phyloP scores from a whole-genome alignment of 2,329 filamentous ascomycete genomes.

The Hymenoscyphus salicellus region DNA sequence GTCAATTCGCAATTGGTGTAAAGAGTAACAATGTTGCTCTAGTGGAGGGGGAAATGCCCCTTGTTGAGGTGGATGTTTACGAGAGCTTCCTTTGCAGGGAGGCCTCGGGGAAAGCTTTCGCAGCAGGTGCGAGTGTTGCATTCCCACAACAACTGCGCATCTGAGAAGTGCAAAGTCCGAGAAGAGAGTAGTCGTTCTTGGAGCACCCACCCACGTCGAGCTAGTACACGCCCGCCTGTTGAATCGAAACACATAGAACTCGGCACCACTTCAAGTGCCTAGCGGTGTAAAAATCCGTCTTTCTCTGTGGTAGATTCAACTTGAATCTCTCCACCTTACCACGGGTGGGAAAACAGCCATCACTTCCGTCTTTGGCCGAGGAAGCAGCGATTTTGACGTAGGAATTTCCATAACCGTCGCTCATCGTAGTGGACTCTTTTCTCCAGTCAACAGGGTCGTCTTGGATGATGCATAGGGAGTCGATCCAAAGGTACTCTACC shows the following conservation, averaged over 20 bases:
- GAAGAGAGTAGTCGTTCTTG: slow-evolving; percentile 5
- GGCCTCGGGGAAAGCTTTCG: not conserved
- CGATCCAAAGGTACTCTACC: not conserved
- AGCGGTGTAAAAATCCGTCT: not conserved
- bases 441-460: not conserved
- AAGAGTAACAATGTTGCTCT: not conserved
- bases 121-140: not conserved
- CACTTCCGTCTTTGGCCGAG: not conserved
- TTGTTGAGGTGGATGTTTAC: not conserved
- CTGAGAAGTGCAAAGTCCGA: not conserved
- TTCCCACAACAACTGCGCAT: not conserved
- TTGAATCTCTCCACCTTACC: not conserved
- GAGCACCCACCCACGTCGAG: not conserved
- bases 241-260: not conserved
- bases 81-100: not conserved
- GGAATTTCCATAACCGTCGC: not conserved
- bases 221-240: not conserved
- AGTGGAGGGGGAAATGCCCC: not conserved
- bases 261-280: not conserved
- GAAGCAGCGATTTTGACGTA: not conserved
- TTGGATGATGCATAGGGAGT: not conserved
- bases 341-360: not conserved
- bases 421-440: not conserved
- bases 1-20: not conserved
- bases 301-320: not conserved